A percentile compares a stretch with the other conserved stretches of the same genome.
Conservation (phyloP, 2,329 filamentous ascomycete genomes). For the Aureobasidium sp. region DNA sequence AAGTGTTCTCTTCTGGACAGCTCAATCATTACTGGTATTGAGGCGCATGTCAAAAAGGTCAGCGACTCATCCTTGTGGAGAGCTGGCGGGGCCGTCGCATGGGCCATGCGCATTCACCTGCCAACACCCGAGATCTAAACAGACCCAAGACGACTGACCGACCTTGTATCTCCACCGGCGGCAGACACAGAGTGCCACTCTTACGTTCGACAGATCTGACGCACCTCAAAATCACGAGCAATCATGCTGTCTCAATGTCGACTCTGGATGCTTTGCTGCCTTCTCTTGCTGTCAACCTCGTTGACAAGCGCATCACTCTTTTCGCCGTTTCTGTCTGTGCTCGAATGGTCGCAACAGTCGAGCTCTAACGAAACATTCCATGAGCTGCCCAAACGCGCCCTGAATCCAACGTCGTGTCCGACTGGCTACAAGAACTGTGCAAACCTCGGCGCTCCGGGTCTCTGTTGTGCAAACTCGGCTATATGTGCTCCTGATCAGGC, state of each 20-base stretch:
- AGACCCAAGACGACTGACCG: neutral
- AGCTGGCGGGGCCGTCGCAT: neutral
- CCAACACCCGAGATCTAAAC: constrained; percentile 12
- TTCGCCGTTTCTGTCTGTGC: constrained; percentile 14
- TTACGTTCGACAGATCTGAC: neutral
- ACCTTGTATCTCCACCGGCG: neutral
- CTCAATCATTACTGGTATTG: neutral
- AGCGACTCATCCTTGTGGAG: neutral
- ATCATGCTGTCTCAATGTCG: neutral
- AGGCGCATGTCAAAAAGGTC: neutral
- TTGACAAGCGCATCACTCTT: constrained; percentile 13
- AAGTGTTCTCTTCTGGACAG: neutral
- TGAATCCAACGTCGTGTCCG: constrained; percentile 39
- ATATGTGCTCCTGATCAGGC: constrained; percentile 50
- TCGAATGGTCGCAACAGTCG: constrained; percentile 8
- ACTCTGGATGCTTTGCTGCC: neutral
- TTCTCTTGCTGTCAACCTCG: neutral
- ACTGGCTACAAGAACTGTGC: constrained; percentile 46
- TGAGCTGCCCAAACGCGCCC: constrained; percentile 30
- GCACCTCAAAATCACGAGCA: neutral
- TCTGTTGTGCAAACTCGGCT: constrained; percentile 49
- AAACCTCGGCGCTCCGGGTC: constrained; percentile 43
- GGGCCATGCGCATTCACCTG: constrained; percentile 4
- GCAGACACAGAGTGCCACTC: neutral
- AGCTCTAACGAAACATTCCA: neutral